These are phyloP conservation scores for Quercus aquifolioides DNA, from an alignment of 306 rosid species.

Conservation along the genomic window DNA sequence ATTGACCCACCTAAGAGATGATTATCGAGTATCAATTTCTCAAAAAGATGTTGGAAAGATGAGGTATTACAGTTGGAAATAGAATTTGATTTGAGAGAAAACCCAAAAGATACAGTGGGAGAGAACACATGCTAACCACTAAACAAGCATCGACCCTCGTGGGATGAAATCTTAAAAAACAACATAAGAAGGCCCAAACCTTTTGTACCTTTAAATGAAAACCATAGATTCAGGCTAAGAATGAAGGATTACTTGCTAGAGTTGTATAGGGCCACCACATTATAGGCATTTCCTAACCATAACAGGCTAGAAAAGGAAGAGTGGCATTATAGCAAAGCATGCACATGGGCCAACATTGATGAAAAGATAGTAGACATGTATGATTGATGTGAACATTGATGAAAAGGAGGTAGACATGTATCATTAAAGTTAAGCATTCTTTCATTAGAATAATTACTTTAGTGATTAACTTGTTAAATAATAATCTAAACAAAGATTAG, in stretches of 20 bases:
- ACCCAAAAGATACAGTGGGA: conserved; percentile 27
- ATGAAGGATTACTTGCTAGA: conserved; percentile 31
- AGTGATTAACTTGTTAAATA: conserved; percentile 41
- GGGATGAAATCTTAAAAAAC: conserved; percentile 36
- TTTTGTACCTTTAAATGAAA: conserved; percentile 54
- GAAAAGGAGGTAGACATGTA: conserved; percentile 30
- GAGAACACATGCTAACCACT: conserved; percentile 61
- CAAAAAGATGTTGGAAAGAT: conserved; percentile 14
- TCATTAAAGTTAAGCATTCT: conserved; percentile 33
- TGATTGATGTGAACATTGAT: conserved; percentile 54
- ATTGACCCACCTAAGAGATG: conserved; percentile 10
- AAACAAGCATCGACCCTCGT: conserved; percentile 35
- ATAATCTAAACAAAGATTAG: conserved; percentile 28
- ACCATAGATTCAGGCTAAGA: conserved; percentile 44
- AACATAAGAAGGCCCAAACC: conserved; percentile 27
- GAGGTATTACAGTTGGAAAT: conserved; percentile 53
- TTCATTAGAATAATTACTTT: conserved; percentile 38
- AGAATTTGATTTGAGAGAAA: conserved; percentile 23
- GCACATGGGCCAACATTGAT: conserved; percentile 55
- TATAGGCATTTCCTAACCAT: conserved; percentile 20
- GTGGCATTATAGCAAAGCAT: conserved; percentile 48
- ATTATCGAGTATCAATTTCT: conserved; percentile 12
- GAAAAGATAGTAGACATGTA: conserved; percentile 56
- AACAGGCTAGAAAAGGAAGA: conserved; percentile 38
- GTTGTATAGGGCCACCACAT: conserved; percentile 66